Conservation (phyloP, 805 yeast genomes). For the Barnettozyma sp. region DNA sequence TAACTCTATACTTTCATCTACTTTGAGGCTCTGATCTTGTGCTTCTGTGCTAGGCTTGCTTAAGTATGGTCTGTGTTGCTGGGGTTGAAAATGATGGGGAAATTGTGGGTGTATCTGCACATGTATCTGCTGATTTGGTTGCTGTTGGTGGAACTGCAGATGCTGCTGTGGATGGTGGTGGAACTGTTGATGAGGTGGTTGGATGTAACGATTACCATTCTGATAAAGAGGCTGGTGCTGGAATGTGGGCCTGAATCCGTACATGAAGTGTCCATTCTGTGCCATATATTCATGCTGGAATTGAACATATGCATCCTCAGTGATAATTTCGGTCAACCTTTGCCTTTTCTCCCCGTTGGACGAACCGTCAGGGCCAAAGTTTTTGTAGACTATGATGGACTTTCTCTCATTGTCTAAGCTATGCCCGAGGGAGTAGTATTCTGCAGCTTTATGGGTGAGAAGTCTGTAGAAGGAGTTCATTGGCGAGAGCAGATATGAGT, state of each 20-base stretch:
- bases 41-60: too few species aligned
- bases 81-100: background rate
- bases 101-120: conserved; percentile 4
- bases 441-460: conserved; percentile 63
- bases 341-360: background rate
- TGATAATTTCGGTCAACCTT: background rate
- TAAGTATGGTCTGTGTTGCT: background rate
- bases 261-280: conserved; percentile 2
- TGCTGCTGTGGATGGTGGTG: too few species aligned
- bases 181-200: too few species aligned
- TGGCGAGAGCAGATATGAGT: conserved; percentile 33
- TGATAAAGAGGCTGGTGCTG: conserved; percentile 6
- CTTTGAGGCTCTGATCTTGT: background rate
- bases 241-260: conserved; percentile 3
- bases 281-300: conserved; percentile 1
- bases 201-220: conserved; percentile 3
- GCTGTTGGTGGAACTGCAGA: conserved; percentile 4
- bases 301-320: conserved; percentile 2
- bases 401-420: conserved; percentile 42
- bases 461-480: conserved; percentile 66
- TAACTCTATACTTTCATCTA: conserved; percentile 1
- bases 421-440: conserved; percentile 57
- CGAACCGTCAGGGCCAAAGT: conserved; percentile 20
- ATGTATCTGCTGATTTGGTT: conserved; percentile 4
- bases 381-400: conserved; percentile 38